A percentile compares a stretch with the other conserved stretches of the same genome.
Conservation (phyloP, 2,329 filamentous ascomycete species). For the Penicillium freii region DNA sequence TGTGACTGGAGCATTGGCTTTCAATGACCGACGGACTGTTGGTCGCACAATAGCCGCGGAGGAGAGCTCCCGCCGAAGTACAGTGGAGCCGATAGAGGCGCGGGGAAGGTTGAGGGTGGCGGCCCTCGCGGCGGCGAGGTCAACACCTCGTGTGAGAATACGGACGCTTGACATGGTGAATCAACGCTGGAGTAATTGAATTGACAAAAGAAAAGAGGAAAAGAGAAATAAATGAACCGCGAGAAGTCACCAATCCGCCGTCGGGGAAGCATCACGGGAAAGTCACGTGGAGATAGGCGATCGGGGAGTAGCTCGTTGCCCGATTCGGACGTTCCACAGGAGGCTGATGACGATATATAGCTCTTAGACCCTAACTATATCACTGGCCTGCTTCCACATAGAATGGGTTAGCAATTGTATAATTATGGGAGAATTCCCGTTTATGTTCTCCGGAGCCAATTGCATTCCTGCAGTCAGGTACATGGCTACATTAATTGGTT, state of each 20-base stretch:
- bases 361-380: not conserved
- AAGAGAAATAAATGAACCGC: constrained; percentile 13
- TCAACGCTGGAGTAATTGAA: constrained; percentile 19
- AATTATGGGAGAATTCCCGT: rapidly evolving
- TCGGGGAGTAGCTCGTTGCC: constrained; percentile 20
- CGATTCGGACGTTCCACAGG: constrained; percentile 1
- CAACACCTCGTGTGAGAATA: constrained; percentile 30
- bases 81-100: constrained; percentile 33
- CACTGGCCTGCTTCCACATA: not conserved
- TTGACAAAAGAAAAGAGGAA: constrained; percentile 13
- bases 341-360: not conserved
- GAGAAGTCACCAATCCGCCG: constrained; percentile 14
- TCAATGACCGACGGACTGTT: constrained; percentile 16
- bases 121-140: constrained; percentile 31
- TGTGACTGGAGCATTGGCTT: constrained; percentile 13
- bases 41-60: constrained; percentile 28
- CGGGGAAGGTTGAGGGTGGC: constrained; percentile 26
- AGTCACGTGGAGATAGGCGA: constrained; percentile 41
- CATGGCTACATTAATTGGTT: not conserved
- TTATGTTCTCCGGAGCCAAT: too few species aligned
- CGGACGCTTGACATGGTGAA: constrained; percentile 32
- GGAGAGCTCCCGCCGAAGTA: constrained; percentile 31
- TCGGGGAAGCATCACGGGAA: constrained; percentile 32
- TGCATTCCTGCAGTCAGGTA: not conserved
- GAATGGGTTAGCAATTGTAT: not conserved